A percentile compares a stretch with the other conserved stretches of the same genome.
These are phyloP conservation scores for Exophiala alcalophila DNA, from an alignment of 2,329 filamentous ascomycete genomes.

Conservation along the genomic window DNA sequence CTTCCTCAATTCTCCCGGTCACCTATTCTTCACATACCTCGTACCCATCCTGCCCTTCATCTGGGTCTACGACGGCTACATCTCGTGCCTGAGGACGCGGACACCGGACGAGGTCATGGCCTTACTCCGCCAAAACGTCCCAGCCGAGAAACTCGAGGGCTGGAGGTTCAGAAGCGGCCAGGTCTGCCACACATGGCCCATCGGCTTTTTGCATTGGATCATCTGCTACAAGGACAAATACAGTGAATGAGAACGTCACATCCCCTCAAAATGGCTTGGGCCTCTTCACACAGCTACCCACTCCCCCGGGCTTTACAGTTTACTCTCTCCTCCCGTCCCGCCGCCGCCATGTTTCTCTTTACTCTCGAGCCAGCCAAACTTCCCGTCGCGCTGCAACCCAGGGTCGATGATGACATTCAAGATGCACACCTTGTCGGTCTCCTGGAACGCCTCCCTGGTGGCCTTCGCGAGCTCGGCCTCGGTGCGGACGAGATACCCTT, in stretches of 20 bases:
- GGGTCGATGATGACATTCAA: constrained; percentile 57
- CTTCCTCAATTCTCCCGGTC: constrained; percentile 50
- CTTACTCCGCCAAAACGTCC: constrained; percentile 47
- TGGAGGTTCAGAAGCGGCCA: constrained; percentile 31
- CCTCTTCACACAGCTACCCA: not conserved
- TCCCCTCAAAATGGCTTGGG: too few relatives aligned
- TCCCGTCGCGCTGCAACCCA: constrained; percentile 43
- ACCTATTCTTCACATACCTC: constrained; percentile 64
- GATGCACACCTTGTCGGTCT: constrained; percentile 44
- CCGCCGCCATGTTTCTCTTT: constrained; percentile 27
- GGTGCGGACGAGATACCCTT: constrained; percentile 51
- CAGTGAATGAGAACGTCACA: too few relatives aligned
- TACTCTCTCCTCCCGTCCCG: constrained; percentile 11
- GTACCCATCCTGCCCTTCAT: constrained; percentile 66
- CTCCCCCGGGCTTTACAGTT: constrained; percentile 7
- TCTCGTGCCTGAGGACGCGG: constrained; percentile 65
- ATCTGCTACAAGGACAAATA: constrained; percentile 29
- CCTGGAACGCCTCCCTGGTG: constrained; percentile 51
- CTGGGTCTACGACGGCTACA: constrained; percentile 65
- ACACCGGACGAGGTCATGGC: constrained; percentile 62
- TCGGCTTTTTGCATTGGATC: constrained; percentile 30
- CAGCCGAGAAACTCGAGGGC: constrained; percentile 22
- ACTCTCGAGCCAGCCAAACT: constrained; percentile 38
- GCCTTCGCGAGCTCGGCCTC: constrained; percentile 52
- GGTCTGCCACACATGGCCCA: constrained; percentile 28